Evolutionary conservation across 768 basidiomycete species (phyloP).

Genomic region (Hemileccinum impolitum): DNA sequence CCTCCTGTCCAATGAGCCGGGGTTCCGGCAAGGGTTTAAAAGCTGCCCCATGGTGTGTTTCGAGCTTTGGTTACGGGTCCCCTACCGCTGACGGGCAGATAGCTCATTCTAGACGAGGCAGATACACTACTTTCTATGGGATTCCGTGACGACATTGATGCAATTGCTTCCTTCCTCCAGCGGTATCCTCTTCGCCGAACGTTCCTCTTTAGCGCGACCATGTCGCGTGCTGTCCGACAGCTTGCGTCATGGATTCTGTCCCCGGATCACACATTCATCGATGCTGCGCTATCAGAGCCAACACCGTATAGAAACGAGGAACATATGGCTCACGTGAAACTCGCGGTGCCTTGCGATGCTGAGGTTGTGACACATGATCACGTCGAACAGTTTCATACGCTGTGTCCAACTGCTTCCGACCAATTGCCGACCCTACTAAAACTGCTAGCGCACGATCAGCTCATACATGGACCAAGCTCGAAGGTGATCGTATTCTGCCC

Average conservation of each 20-base stretch:
- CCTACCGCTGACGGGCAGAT: slow-evolving; percentile 6
- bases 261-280: slow-evolving; percentile 63
- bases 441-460: slow-evolving; percentile 85
- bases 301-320: background rate
- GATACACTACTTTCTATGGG: slow-evolving; percentile 92
- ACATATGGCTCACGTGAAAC: background rate
- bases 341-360: background rate
- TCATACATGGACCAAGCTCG: slow-evolving; percentile 58
- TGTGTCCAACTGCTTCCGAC: slow-evolving; percentile 59
- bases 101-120: slow-evolving; percentile 92
- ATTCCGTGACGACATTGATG: slow-evolving; percentile 82
- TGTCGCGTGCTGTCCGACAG: slow-evolving; percentile 67
- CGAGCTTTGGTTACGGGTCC: background rate
- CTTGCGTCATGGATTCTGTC: slow-evolving; percentile 61
- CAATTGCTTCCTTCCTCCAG: slow-evolving; percentile 63
- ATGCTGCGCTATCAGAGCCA: slow-evolving; percentile 57
- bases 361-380: slow-evolving; percentile 59
- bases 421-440: slow-evolving; percentile 79
- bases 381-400: slow-evolving; percentile 80
- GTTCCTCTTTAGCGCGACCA: slow-evolving; percentile 88
- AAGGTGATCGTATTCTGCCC: slow-evolving; percentile 83
- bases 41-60: slow-evolving; percentile 56
- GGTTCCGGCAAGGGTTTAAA: slow-evolving; percentile 49
- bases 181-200: slow-evolving; percentile 71
- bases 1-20: slow-evolving; percentile 55